Evolutionary conservation across 2,329 filamentous ascomycete genomes (phyloP).

Genomic region (Venturia carpophila): DNA sequence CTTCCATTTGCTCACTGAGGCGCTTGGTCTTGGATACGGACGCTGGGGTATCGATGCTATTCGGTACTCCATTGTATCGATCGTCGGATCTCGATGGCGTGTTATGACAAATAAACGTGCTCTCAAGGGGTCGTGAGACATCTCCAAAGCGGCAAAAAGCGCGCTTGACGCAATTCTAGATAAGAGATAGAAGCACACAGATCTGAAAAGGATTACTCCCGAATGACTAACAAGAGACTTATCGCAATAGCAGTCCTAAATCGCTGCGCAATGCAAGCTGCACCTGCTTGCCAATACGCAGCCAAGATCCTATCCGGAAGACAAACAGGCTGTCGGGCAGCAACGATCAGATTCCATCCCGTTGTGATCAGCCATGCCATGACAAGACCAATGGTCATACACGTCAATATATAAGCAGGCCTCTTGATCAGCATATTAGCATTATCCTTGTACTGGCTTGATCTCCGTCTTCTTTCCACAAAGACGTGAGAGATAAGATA

Average conservation of each 20-base stretch:
- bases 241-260: slow-evolving; percentile 28
- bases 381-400: slow-evolving; percentile 28
- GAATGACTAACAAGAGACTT: slow-evolving; percentile 28
- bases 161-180: slow-evolving; percentile 13
- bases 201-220: neutral
- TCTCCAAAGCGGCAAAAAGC: slow-evolving; percentile 14
- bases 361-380: slow-evolving; percentile 32
- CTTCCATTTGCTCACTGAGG: neutral
- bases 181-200: neutral
- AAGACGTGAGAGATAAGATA: slow-evolving; percentile 32
- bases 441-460: slow-evolving; percentile 26
- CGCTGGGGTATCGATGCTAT: neutral
- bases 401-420: slow-evolving; percentile 29
- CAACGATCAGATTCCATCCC: slow-evolving; percentile 35
- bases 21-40: neutral
- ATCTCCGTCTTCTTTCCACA: slow-evolving; percentile 28
- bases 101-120: slow-evolving; percentile 14
- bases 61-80: neutral
- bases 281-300: slow-evolving; percentile 29
- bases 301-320: slow-evolving; percentile 23
- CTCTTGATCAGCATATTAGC: slow-evolving; percentile 25
- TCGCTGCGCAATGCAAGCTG: slow-evolving; percentile 28
- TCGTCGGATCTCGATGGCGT: neutral
- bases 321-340: slow-evolving; percentile 32
- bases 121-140: slow-evolving; percentile 9